Base-by-base conservation (phyloP, 108 stramenopile genomes). In the Pseudonitzschia multiseries region DNA sequence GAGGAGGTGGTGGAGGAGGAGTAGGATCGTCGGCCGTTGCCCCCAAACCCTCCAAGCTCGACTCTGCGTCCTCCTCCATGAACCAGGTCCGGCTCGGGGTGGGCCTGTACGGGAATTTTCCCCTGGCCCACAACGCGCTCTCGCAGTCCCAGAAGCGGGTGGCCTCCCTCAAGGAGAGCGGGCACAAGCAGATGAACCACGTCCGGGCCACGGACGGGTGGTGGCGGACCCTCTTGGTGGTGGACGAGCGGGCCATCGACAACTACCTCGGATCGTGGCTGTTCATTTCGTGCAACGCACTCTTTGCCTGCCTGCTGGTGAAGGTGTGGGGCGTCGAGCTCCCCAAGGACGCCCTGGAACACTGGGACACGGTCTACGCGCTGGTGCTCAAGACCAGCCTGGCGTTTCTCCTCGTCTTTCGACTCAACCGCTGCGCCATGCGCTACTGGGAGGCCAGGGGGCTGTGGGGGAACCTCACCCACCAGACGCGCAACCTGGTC, bases 371-470 rank as follows among this genome's bases (percentile, higher is more conserved):
- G 21, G 64, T 80, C 2, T 80, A 76, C 67, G 63, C 79, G 2
- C 15, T 75, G 65, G 70, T 81, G 18, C 27, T 81, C 1, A 85
- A 78, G 4, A 72, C 84, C 26, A 74, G 77, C 57, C 53, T 86
- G 24, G 72, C 81, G 1, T 86, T 86, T 53, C 62, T 86, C 0
- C 46, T 86, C 21, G 86, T 86, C n/a, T 86, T 86, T 69, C 79
- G 86, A 13, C 56, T 86, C 6, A 78, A 81, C 69, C 69, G 86
- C 46, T 80, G 76, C 31, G 82, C 82, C 8, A 78, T 75, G 61
- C 73, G 86, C 51, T 86, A 68, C 53, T 86, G 86, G 86, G 71
- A 76, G 24, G 77, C 86, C 12, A 73, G 86, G 44, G 56, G 43
- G 28, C 22, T 54, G 0, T 82, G 81, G 85, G 85, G 85, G 8